These are phyloP conservation scores for Paraleonurus japonicus DNA, from an alignment of 257 asterid genomes.

Conservation along the genomic window DNA sequence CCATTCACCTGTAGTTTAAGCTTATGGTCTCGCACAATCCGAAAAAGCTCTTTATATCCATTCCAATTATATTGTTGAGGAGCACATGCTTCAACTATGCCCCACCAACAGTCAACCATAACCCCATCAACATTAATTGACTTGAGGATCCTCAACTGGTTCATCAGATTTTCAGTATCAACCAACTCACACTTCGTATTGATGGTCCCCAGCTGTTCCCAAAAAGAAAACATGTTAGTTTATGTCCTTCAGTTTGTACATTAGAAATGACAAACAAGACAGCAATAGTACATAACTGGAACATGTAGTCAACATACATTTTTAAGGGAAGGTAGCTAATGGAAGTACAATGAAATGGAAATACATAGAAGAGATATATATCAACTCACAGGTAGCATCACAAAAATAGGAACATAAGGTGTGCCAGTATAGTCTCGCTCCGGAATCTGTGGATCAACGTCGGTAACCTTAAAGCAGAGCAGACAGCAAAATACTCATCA, in stretches of 20 bases:
- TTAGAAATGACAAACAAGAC: background rate
- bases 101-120: conserved; percentile 93
- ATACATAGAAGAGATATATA: background rate
- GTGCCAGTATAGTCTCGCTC: conserved; percentile 66
- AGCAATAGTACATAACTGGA: background rate
- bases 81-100: conserved; percentile 61
- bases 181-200: conserved; percentile 60
- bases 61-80: conserved; percentile 73
- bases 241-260: conserved; percentile 1
- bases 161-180: conserved; percentile 44
- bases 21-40: conserved; percentile 49
- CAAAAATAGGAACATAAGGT: conserved; percentile 63
- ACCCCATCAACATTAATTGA: conserved; percentile 68
- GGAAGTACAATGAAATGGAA: background rate
- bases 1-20: conserved; percentile 61
- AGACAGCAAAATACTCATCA: background rate
- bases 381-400: conserved; percentile 80
- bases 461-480: conserved; percentile 25
- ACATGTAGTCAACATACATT: background rate
- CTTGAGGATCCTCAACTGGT: conserved; percentile 52
- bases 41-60: conserved; percentile 60
- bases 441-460: conserved; percentile 27
- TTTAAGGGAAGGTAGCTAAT: background rate
- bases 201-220: conserved; percentile 53
- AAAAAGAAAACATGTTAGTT: conserved; percentile 3